phyloP scores from a whole-genome alignment of 2,329 filamentous ascomycete genomes.

The Aureobasidium sp. region DNA sequence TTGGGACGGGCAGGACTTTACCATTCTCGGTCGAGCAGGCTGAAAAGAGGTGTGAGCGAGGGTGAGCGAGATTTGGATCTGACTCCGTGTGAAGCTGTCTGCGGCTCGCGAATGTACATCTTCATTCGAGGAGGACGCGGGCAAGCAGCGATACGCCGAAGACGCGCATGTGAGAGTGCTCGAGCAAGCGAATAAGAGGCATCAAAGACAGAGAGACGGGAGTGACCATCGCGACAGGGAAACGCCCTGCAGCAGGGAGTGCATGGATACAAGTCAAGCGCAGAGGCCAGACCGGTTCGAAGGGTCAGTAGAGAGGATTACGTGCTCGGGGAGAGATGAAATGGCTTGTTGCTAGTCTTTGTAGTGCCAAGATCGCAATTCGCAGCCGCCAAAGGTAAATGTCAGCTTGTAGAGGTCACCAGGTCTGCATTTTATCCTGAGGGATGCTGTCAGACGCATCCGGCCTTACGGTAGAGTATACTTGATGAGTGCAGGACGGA shows the following conservation, averaged over 20 bases:
- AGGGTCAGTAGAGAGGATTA: background rate
- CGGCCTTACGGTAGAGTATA: background rate
- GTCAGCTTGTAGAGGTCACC: background rate
- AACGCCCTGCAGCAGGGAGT: slow-evolving; percentile 7
- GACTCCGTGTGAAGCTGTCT: background rate
- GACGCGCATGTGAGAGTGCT: background rate
- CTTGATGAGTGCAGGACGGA: background rate
- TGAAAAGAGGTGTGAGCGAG: background rate
- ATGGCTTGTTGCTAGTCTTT: slow-evolving; percentile 3
- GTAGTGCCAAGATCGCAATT: background rate
- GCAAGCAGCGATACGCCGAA: background rate
- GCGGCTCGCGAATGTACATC: background rate
- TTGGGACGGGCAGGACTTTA: background rate
- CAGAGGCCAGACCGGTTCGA: background rate
- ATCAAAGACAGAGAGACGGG: background rate
- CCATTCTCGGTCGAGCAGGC: background rate
- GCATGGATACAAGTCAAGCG: slow-evolving; percentile 3
- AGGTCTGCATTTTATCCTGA: background rate
- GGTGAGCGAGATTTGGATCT: background rate
- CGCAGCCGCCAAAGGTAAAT: background rate
- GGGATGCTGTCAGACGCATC: background rate
- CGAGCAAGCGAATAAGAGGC: background rate
- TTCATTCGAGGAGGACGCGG: background rate
- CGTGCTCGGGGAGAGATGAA: slow-evolving; percentile 2
- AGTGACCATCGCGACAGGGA: background rate